Evolutionary conservation across 768 basidiomycete genomes (phyloP).

Genomic region (Fomitopsis pulvina): DNA sequence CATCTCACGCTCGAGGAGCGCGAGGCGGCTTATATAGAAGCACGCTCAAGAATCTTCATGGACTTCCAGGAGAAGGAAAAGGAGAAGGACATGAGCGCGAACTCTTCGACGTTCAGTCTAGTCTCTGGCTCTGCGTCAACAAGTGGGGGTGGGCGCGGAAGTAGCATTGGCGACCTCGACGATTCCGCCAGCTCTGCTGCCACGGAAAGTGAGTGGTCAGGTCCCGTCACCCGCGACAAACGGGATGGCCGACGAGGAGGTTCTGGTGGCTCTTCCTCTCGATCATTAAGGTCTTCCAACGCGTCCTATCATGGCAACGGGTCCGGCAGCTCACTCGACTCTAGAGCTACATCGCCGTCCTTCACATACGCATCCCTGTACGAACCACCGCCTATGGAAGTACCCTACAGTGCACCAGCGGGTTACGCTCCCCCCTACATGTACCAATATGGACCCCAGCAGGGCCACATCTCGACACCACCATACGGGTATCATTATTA

Average conservation of each 20-base stretch:
- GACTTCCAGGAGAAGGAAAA: slow-evolving; percentile 59
- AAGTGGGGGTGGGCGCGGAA: slow-evolving; percentile 44
- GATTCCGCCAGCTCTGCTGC: slow-evolving; percentile 66
- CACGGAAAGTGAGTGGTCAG: slow-evolving; percentile 81
- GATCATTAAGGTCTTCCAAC: slow-evolving; percentile 48
- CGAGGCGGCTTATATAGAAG: slow-evolving; percentile 85
- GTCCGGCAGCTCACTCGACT: slow-evolving; percentile 60
- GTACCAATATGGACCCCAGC: slow-evolving; percentile 25
- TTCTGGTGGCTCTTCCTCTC: slow-evolving; percentile 48
- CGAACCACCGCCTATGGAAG: slow-evolving; percentile 37
- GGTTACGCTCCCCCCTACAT: slow-evolving; percentile 23
- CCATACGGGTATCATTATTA: slow-evolving; percentile 44
- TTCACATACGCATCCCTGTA: slow-evolving; percentile 72
- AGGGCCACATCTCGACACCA: slow-evolving; percentile 21
- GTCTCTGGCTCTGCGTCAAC: slow-evolving; percentile 62
- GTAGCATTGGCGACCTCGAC: slow-evolving; percentile 59
- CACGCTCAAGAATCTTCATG: slow-evolving; percentile 82
- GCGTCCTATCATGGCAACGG: slow-evolving; percentile 44
- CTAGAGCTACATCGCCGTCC: slow-evolving; percentile 69
- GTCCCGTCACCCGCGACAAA: slow-evolving; percentile 47
- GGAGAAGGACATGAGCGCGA: slow-evolving; percentile 63
- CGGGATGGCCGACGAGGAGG: slow-evolving; percentile 42
- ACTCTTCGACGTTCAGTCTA: slow-evolving; percentile 68
- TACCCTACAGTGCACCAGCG: slow-evolving; percentile 19
- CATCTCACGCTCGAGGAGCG: slow-evolving; percentile 79